These are phyloP conservation scores for Pseudocercospora fuligena DNA, from an alignment of 2,329 filamentous ascomycete species.

Conservation along the genomic window DNA sequence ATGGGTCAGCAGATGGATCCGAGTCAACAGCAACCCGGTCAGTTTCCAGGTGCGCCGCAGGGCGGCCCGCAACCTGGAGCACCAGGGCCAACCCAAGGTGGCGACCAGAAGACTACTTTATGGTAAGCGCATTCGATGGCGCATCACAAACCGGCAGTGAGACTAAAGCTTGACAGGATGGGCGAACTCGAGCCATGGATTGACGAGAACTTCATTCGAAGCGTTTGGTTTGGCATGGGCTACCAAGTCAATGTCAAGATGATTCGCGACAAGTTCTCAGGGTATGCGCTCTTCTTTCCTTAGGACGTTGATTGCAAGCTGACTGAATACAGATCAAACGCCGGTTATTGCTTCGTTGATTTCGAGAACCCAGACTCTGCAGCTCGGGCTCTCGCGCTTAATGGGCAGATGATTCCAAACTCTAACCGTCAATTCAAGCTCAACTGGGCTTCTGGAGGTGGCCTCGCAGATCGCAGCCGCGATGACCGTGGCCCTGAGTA, in stretches of 20 bases:
- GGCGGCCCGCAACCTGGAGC: slow-evolving; percentile 46
- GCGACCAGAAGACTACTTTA: slow-evolving; percentile 58
- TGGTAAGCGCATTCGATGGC: slow-evolving; percentile 47
- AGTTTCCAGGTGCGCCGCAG: slow-evolving; percentile 51
- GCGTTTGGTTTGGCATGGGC: slow-evolving; percentile 89
- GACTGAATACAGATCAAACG: slow-evolving; percentile 67
- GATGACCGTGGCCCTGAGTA: slow-evolving; percentile 96
- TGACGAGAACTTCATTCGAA: slow-evolving; percentile 98
- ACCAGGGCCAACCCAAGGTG: slow-evolving; percentile 44
- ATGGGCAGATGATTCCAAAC: slow-evolving; percentile 89
- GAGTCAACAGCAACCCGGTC: slow-evolving; percentile 44
- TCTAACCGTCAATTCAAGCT: slow-evolving; percentile 95
- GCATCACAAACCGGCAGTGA: slow-evolving; percentile 9
- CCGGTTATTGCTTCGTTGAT: slow-evolving; percentile 98
- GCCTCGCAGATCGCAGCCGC: slow-evolving; percentile 88
- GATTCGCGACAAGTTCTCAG: slow-evolving; percentile 98
- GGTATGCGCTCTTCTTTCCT: slow-evolving; percentile 61
- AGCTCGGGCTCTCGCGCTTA: slow-evolving; percentile 86
- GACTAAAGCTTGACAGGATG: slow-evolving; percentile 71
- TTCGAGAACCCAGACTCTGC: slow-evolving; percentile 83
- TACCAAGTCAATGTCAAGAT: slow-evolving; percentile 99
- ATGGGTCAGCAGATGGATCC: slow-evolving; percentile 64
- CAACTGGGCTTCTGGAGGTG: slow-evolving; percentile 98
- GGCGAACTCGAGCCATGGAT: slow-evolving; percentile 99
- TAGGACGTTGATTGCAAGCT: slow-evolving; percentile 11